These are phyloP conservation scores for Globisporangium uncinulatum DNA, from an alignment of 352 stramenopile genomes.

Conservation along the genomic window DNA sequence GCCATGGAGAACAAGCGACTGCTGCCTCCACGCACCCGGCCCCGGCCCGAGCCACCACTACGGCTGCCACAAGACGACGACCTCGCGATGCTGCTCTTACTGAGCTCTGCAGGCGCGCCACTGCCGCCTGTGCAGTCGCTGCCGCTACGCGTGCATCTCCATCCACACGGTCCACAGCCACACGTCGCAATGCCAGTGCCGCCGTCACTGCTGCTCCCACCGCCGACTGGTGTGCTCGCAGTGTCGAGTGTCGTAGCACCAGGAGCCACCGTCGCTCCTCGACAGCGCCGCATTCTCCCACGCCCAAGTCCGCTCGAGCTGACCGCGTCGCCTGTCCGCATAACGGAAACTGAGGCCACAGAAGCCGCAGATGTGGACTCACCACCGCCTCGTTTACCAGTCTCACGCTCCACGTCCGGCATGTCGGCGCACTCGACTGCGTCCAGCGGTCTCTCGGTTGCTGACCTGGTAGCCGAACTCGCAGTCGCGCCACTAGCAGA, in stretches of 20 bases:
- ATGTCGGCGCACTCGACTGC: neutral
- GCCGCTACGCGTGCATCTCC: conserved; percentile 1
- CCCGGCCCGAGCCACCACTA: too few species aligned
- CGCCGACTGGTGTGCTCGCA: too few species aligned
- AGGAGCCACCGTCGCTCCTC: neutral
- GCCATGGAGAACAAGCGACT: neutral
- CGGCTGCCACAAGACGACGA: neutral
- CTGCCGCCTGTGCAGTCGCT: conserved; percentile 4
- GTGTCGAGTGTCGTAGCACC: neutral
- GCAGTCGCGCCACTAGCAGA: neutral
- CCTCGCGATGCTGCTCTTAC: neutral
- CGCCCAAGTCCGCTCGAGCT: neutral
- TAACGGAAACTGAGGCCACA: neutral
- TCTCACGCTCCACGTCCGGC: neutral
- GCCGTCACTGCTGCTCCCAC: neutral
- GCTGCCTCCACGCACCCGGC: neutral
- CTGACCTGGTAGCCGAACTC: neutral
- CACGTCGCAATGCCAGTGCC: neutral
- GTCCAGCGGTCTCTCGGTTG: neutral
- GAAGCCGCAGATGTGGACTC: neutral
- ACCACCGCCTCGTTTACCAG: neutral
- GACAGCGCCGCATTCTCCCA: neutral
- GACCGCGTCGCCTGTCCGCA: neutral
- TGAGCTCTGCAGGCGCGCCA: neutral
- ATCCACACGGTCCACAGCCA: neutral